Base-by-base conservation (phyloP, 805 yeast genomes). In the Myxozyma monticola region DNA sequence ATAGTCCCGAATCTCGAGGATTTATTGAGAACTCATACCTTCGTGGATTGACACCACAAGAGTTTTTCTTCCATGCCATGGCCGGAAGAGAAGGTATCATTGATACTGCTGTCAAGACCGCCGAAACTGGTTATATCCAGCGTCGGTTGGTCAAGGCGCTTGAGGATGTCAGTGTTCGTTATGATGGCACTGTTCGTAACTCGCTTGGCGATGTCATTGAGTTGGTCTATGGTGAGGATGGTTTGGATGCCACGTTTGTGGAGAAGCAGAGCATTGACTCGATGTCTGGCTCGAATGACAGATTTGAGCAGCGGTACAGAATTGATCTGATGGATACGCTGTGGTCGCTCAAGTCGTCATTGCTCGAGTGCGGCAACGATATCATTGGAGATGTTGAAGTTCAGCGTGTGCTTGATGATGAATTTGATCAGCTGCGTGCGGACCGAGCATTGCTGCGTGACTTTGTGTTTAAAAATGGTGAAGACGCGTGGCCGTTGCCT, bases 1-100 rank as follows among this genome's bases (percentile, higher is more conserved):
- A 93, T 69, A 88, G 96, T 43, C 98, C 99, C 20, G 99, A 93
- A 71, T 91, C 98, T 2, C 89, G 89, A 68, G 99, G 99, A 62
- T 93, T 93, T 64, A 96, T 93, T 54, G 96, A 95, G 70, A 93
- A 93, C 68, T 93, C 99, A 12, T 93, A 93, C 67, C 77, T 91
- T 67, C 83, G 98, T 76, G 99, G 99, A 33, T 77, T 93, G 65
- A 90, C 99, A 4, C 99, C 99, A 29, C 98, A 93, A 71, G 99
- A 93, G 70, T 93, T 93, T 70, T 90, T 93, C 69, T 93, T 93
- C 84, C 99, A 93, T 69, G 93, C 98, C 77, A 93, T 93, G 99
- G 99, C 99, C 48, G 99, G 99, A 73, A 85, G 99, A 76, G 99
- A 93, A 77, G 99, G 99, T 75, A 80, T 93, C 66, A 93, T 93